Base-by-base conservation (phyloP, 345 rosid genomes). In the Bruguiera parviflora region DNA sequence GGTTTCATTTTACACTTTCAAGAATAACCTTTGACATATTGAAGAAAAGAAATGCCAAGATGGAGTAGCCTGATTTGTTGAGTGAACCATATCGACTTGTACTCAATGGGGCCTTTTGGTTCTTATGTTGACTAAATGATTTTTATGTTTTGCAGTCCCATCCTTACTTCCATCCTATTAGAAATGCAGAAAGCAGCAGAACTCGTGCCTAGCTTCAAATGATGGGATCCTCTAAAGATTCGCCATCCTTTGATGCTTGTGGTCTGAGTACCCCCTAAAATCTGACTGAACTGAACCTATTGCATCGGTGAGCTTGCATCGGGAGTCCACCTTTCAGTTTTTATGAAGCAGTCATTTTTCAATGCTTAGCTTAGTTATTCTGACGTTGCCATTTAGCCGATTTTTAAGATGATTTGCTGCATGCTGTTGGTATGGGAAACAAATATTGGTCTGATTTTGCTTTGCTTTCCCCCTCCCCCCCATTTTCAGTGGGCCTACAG, bases 151-250 rank as follows among this genome's bases (percentile, higher is more conserved):
- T 80, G 84, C 91, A 95, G 99, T 92, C 92, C 47, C 97, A 86
- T 82, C 96, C 96, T 13, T 95, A 88, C 70, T 95, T 95, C 81
- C 79, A 79, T 76, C 93, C 97, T 53, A 77, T 95, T 61, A 85
- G 92, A 78, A 92, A 95, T 73, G 96, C 96, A 4, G 96, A 95
- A 80, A 92, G 91, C 88, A 86, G 96, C 86, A 86, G 92, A 77
- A 78, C 58, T 68, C 87, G 86, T 6, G 62, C 85, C 29, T 88
- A 86, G 72, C 46, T 63, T 52, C 66, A 24, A 55, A 49, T 77
- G 57, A 59, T 64, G 29, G 25, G 70, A 63, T 55, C 74, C 78
- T 65, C 76, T 64, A 61, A 68, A 75, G 58, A 63, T 19, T 9
- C 15, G 24, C 58, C 58, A 28, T 67, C 65, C 43, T 60, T 43